Percentiles rank a stretch among this genome's conserved stretches.
These are phyloP conservation scores for Panicum virgatum DNA, from an alignment of 202 grass and related monocot species.

Conservation along the genomic window DNA sequence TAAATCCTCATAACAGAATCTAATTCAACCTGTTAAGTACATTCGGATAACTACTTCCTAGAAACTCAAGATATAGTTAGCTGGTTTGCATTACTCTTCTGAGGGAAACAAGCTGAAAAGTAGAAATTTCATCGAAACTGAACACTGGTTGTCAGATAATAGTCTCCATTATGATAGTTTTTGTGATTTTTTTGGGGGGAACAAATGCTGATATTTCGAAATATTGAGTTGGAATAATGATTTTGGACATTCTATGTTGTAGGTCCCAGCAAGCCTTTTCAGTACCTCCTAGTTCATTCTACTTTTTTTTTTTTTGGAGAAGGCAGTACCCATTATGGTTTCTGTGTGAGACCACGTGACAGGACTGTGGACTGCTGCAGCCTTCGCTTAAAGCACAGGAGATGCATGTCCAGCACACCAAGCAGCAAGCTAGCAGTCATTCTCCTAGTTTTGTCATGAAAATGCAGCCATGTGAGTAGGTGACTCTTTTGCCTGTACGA, in stretches of 20 bases:
- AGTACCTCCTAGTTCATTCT: conserved; percentile 44
- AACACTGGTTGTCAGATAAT: neutral
- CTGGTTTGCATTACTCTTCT: neutral
- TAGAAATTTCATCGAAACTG: conserved; percentile 6
- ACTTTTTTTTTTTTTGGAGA: conserved; percentile 6
- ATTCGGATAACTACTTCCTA: neutral
- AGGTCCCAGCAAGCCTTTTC: conserved; percentile 82
- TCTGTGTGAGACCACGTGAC: neutral
- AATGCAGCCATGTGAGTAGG: neutral
- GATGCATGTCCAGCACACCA: conserved; percentile 19
- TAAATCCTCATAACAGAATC: neutral
- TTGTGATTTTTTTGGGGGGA: conserved; percentile 6
- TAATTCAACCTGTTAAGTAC: neutral
- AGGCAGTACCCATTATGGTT: conserved; percentile 17
- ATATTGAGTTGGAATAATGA: neutral
- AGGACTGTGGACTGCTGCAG: neutral
- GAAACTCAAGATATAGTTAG: neutral
- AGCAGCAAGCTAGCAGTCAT: neutral
- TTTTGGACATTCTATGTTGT: conserved; percentile 37
- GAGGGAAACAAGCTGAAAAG: neutral
- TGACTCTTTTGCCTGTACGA: neutral
- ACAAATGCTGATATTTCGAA: neutral
- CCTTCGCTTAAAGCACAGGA: conserved; percentile 27
- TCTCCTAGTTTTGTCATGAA: neutral
- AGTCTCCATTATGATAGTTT: neutral